Evolutionary conservation across 2,329 filamentous ascomycete genomes (phyloP).

Genomic region (Exophiala sp.): DNA sequence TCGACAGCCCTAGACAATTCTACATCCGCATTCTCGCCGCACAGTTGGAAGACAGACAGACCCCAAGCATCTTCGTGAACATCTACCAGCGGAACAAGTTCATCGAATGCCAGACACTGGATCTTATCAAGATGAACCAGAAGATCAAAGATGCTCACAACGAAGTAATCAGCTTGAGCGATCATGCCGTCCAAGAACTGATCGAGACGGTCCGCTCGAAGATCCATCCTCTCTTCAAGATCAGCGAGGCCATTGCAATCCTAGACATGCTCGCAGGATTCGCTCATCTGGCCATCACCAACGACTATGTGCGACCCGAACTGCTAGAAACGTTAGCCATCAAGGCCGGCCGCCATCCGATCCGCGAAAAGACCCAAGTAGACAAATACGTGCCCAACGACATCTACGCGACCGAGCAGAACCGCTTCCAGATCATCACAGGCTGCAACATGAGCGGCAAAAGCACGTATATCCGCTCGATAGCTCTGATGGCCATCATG

Average conservation of each 20-base stretch:
- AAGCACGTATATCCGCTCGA: slow-evolving; percentile 83
- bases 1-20: slow-evolving; percentile 70
- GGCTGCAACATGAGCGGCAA: slow-evolving; percentile 99
- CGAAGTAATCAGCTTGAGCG: slow-evolving; percentile 77
- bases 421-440: slow-evolving; percentile 86
- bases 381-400: slow-evolving; percentile 80
- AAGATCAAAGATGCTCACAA: slow-evolving; percentile 74
- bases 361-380: slow-evolving; percentile 65
- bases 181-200: slow-evolving; percentile 66
- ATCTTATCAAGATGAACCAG: slow-evolving; percentile 72
- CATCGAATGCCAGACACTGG: slow-evolving; percentile 81
- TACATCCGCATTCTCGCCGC: slow-evolving; percentile 61
- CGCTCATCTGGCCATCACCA: slow-evolving; percentile 62
- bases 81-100: slow-evolving; percentile 63
- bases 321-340: slow-evolving; percentile 64
- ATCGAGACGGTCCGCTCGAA: slow-evolving; percentile 65
- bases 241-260: slow-evolving; percentile 79
- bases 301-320: slow-evolving; percentile 64
- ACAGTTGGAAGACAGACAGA: slow-evolving; percentile 55
- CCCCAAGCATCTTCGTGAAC: slow-evolving; percentile 74
- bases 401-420: slow-evolving; percentile 72
- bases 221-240: slow-evolving; percentile 68
- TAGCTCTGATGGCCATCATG: slow-evolving; percentile 84
- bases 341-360: slow-evolving; percentile 69
- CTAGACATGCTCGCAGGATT: slow-evolving; percentile 81